phyloP scores from a whole-genome alignment of 441 rosid species.

The Bruguiera hainesii region DNA sequence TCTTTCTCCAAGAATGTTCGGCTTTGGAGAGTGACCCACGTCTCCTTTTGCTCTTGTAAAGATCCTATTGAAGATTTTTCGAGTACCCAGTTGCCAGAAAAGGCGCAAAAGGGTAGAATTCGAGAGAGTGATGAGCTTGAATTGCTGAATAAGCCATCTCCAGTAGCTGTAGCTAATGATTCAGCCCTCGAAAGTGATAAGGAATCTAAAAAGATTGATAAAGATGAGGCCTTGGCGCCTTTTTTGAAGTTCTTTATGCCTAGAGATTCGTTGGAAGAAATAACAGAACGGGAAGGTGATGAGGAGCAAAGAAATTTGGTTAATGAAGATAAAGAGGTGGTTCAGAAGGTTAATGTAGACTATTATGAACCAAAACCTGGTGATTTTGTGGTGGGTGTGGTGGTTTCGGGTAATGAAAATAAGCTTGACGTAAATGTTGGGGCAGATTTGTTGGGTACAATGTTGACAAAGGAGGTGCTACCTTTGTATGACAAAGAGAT shows the following conservation, averaged over 20 bases:
- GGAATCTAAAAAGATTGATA: slow-evolving; percentile 25
- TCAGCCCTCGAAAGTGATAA: slow-evolving; percentile 30
- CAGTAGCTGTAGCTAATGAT: slow-evolving; percentile 28
- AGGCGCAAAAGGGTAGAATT: slow-evolving; percentile 24
- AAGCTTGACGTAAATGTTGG: slow-evolving; percentile 84
- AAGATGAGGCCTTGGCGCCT: slow-evolving; percentile 71
- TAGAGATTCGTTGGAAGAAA: slow-evolving; percentile 31
- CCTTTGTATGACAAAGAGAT: slow-evolving; percentile 70
- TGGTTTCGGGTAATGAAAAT: slow-evolving; percentile 93
- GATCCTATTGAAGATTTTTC: slow-evolving; percentile 40
- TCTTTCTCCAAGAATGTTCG: slow-evolving; percentile 19
- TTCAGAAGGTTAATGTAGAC: slow-evolving; percentile 44
- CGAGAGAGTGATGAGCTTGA: slow-evolving; percentile 54
- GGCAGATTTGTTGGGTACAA: slow-evolving; percentile 80
- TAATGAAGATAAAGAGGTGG: slow-evolving; percentile 25
- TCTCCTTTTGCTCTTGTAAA: slow-evolving; percentile 41
- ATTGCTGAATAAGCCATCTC: slow-evolving; percentile 66
- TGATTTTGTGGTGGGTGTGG: slow-evolving; percentile 82
- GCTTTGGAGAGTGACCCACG: slow-evolving; percentile 26
- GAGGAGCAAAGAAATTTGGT: slow-evolving; percentile 25
- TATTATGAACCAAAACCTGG: slow-evolving; percentile 83
- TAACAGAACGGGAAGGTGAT: slow-evolving; percentile 20
- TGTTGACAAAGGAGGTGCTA: slow-evolving; percentile 91
- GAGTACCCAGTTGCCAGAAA: slow-evolving; percentile 34
- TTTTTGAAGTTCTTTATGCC: slow-evolving; percentile 77